Evolutionary conservation across 164 flowering plant genomes (phyloP), one percentile per base, ranked within the genome.

Genomic region (Warburgia ugandensis): DNA sequence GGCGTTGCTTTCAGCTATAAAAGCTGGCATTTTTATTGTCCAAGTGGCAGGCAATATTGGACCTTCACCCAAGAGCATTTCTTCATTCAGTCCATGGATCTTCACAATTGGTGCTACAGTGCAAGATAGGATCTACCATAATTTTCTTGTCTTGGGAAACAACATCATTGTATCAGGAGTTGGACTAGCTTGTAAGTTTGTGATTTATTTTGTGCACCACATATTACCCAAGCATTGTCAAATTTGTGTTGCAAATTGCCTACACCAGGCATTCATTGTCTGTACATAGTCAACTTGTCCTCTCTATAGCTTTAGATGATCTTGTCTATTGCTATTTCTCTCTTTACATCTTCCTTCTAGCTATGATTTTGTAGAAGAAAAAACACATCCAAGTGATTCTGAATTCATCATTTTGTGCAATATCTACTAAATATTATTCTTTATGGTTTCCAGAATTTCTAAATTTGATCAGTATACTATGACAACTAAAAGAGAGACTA

Each of bases 1-100:
- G 99, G 91, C 96, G 3, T 67, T 92, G 50, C 77, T 92, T 43
- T 79, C 99, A 16, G 99, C 99, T 37, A 83, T 79, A 6, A 92
- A 82, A 66, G 77, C 80, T 59, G 95, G 96, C 19, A 88, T 92
- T 23, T 92, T 92, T 74, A 94, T 80, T 29, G 89, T 92, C 55
- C 99, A 92, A 74, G 99, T 96, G 53, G 97, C 99, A 21, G 99
- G 99, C 5, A 92, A 92, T 53, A 92, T 96, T 43, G 99, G 99
- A 44, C 99, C 99, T 27, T 73, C 94, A 20, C 86, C 94, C 36
- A 84, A 70, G 62, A 92, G 99, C 67, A 63, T 92, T 41, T 77
- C 89, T 59, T 92, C 99, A 49, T 92, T 88, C 72, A 92, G 99
- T 54, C 99, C 99, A 46, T 92, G 99, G 99, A 92, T 92, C 47